A percentile compares a stretch with the other conserved stretches of the same genome.
These are phyloP conservation scores for Betula pendula DNA, from an alignment of 306 rosid genomes.

Conservation along the genomic window DNA sequence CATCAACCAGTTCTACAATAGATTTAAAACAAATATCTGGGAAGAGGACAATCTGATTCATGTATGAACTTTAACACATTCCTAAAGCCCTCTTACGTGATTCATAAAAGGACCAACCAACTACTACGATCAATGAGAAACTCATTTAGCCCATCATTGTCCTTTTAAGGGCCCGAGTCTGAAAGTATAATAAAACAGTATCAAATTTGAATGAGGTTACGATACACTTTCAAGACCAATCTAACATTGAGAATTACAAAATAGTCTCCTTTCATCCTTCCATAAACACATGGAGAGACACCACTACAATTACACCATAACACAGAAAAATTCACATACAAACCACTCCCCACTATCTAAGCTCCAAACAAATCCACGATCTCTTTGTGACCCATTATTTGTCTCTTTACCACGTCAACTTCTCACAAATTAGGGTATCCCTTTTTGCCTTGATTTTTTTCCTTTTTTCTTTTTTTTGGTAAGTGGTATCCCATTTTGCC, in stretches of 20 bases:
- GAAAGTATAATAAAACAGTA: neutral
- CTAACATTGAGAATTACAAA: neutral
- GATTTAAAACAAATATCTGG: neutral
- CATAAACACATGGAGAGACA: neutral
- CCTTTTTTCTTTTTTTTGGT: too few species aligned
- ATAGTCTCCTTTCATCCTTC: neutral
- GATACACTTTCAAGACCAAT: neutral
- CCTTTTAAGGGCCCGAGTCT: neutral
- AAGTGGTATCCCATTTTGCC: too few species aligned
- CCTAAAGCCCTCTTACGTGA: neutral
- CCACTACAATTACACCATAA: neutral
- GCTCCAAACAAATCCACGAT: neutral
- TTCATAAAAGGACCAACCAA: neutral
- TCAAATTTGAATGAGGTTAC: neutral
- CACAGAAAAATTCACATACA: neutral
- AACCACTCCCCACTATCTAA: neutral
- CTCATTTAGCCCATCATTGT: neutral
- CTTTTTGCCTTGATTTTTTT: too few species aligned
- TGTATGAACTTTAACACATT: neutral
- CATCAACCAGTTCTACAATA: neutral
- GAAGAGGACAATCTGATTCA: neutral
- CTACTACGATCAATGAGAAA: neutral
- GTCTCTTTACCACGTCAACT: neutral
- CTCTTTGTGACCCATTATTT: neutral
- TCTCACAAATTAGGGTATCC: neutral